Conservation (phyloP, 371 early-diverging fungal species). For the Rhizomucor miehei region DNA sequence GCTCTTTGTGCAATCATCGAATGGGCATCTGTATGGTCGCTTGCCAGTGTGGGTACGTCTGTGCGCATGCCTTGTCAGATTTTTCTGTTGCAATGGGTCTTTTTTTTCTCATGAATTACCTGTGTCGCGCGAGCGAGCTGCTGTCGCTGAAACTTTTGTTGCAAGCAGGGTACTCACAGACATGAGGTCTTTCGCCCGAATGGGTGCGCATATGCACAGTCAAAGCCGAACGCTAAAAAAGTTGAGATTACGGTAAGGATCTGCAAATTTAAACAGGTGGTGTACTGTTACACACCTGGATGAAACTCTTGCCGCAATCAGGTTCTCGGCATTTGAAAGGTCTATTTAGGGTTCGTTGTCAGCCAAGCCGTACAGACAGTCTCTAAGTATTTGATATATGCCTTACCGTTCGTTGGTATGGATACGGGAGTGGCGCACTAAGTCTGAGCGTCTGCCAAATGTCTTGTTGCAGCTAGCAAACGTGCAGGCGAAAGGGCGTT, state of each 20-base stretch:
- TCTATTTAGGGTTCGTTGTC: slow-evolving; percentile 21
- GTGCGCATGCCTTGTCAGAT: slow-evolving; percentile 1
- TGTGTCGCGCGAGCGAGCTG: slow-evolving; percentile 49
- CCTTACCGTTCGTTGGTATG: slow-evolving; percentile 67
- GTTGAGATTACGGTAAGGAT: slow-evolving; percentile 11
- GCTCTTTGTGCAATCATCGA: slow-evolving; percentile 60
- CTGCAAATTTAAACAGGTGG: slow-evolving; percentile 12
- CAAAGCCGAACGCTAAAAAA: slow-evolving; percentile 65
- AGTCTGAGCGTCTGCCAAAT: slow-evolving; percentile 56
- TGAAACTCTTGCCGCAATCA: slow-evolving; percentile 75
- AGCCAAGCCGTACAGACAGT: too few relatives aligned
- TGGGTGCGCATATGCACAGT: slow-evolving; percentile 78
- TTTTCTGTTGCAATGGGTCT: too few relatives aligned
- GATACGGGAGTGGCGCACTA: slow-evolving; percentile 76
- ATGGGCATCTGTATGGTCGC: slow-evolving; percentile 65
- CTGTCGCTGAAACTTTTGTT: slow-evolving; percentile 64
- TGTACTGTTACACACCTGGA: slow-evolving; percentile 36
- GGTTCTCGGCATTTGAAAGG: slow-evolving; percentile 65
- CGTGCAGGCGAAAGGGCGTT: slow-evolving; percentile 18
- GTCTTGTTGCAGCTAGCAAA: slow-evolving; percentile 14
- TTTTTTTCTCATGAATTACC: slow-evolving; percentile 17
- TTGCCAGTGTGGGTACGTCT: slow-evolving; percentile 71
- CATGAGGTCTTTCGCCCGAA: slow-evolving; percentile 77
- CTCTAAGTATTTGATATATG: too few relatives aligned
- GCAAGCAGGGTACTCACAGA: slow-evolving; percentile 63